A percentile compares a stretch with the other conserved stretches of the same genome.
These are phyloP conservation scores for Saccharomyces paradoxus DNA, from an alignment of 805 yeast genomes.

Conservation along the genomic window DNA sequence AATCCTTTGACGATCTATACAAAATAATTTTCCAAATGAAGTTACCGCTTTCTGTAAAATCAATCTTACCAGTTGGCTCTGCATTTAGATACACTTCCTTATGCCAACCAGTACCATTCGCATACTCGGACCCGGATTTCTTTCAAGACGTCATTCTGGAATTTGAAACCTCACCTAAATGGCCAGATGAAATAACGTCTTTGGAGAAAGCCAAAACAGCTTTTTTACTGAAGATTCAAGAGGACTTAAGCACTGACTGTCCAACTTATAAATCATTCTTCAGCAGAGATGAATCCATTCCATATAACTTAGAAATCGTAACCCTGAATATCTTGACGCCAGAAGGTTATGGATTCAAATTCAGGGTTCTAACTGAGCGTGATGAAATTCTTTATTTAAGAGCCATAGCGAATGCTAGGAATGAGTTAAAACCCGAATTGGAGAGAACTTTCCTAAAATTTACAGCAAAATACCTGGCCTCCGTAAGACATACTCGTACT, in stretches of 20 bases:
- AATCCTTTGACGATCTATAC: slow-evolving; percentile 51
- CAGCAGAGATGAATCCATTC: slow-evolving; percentile 59
- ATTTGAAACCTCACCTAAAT: slow-evolving; percentile 80
- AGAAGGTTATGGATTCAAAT: slow-evolving; percentile 79
- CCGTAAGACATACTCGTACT: slow-evolving; percentile 74
- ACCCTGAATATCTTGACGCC: slow-evolving; percentile 66
- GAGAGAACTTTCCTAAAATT: slow-evolving; percentile 59
- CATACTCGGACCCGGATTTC: slow-evolving; percentile 64
- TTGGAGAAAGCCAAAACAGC: slow-evolving; percentile 88
- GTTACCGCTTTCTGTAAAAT: slow-evolving; percentile 63
- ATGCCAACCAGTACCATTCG: slow-evolving; percentile 75
- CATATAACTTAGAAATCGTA: slow-evolving; percentile 52
- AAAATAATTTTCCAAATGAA: slow-evolving; percentile 45
- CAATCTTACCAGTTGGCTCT: slow-evolving; percentile 67
- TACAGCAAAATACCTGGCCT: slow-evolving; percentile 53
- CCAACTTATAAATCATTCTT: slow-evolving; percentile 51
- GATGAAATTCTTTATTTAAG: slow-evolving; percentile 69
- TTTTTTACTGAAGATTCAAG: slow-evolving; percentile 63
- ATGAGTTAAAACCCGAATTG: slow-evolving; percentile 48
- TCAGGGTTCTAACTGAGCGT: slow-evolving; percentile 72
- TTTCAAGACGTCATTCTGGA: slow-evolving; percentile 76
- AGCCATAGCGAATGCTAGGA: slow-evolving; percentile 59
- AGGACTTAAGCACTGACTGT: slow-evolving; percentile 37
- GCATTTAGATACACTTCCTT: slow-evolving; percentile 69
- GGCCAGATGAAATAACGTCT: slow-evolving; percentile 91